phyloP scores from a whole-genome alignment of 75 land plant species.

The Chamaecyparis obtusa region DNA sequence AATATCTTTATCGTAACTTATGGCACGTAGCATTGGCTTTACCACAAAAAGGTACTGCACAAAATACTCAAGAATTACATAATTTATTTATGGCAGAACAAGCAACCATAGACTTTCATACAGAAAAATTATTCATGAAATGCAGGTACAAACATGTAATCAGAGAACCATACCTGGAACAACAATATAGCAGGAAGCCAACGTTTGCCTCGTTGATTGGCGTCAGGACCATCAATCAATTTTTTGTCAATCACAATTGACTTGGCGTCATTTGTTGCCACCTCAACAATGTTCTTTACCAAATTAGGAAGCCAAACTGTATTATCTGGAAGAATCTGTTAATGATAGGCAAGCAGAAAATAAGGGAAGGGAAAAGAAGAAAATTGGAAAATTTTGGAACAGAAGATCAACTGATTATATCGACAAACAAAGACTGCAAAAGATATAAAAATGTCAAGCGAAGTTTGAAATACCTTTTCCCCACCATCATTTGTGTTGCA shows the following conservation, averaged over 20 bases:
- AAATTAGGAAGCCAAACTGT: slow-evolving; percentile 79
- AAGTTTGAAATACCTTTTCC: slow-evolving; percentile 64
- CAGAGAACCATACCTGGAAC: slow-evolving; percentile 52
- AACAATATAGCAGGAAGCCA: slow-evolving; percentile 61
- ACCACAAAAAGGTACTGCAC: slow-evolving; percentile 70
- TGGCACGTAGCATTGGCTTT: slow-evolving; percentile 44
- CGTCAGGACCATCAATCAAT: slow-evolving; percentile 82
- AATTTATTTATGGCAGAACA: not conserved
- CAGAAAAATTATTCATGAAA: not conserved
- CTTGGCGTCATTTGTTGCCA: slow-evolving; percentile 60
- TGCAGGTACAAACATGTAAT: not conserved
- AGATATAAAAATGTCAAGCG: not conserved
- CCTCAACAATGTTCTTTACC: slow-evolving; percentile 62
- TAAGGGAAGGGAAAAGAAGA: not conserved
- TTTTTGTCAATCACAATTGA: slow-evolving; percentile 77
- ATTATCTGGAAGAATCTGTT: slow-evolving; percentile 86
- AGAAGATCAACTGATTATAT: slow-evolving; percentile 11
- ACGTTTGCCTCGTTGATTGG: slow-evolving; percentile 67
- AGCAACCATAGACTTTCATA: not conserved
- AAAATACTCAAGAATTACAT: not conserved
- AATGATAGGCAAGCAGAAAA: not conserved
- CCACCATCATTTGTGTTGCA: slow-evolving; percentile 88
- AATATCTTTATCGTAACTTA: slow-evolving; percentile 33
- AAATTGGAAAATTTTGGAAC: not conserved
- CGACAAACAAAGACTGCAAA: not conserved